phyloP scores from a whole-genome alignment of 768 basidiomycete species.

The Dendrothele bispora region DNA sequence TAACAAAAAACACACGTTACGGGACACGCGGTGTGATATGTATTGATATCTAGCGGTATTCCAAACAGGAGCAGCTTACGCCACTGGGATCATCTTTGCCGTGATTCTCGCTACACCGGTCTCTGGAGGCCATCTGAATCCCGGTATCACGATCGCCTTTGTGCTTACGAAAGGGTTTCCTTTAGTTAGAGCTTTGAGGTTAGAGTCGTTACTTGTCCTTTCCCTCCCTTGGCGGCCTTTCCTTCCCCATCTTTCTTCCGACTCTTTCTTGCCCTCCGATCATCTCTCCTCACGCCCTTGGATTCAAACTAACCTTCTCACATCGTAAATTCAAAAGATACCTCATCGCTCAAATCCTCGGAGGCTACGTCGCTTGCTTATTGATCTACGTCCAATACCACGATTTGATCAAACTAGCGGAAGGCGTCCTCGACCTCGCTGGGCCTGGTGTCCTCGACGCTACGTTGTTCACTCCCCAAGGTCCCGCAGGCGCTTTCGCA shows the following conservation, averaged over 20 bases:
- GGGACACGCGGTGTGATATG: too few relatives aligned
- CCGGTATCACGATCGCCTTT: constrained; percentile 56
- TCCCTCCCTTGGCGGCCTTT: background rate
- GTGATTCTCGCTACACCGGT: constrained; percentile 49
- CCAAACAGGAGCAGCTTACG: constrained; percentile 59
- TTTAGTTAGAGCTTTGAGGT: constrained; percentile 49
- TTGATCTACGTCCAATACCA: constrained; percentile 65
- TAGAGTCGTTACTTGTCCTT: constrained; percentile 10
- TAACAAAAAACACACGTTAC: too few relatives aligned
- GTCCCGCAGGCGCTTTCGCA: constrained; percentile 54
- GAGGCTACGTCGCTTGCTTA: constrained; percentile 62
- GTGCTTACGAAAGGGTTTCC: constrained; percentile 58
- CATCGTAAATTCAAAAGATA: constrained; percentile 53
- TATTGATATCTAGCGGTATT: constrained; percentile 57
- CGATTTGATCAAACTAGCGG: constrained; percentile 39
- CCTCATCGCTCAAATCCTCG: constrained; percentile 64
- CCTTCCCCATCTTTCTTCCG: too few relatives aligned
- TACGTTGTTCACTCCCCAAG: constrained; percentile 36
- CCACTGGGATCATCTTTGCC: constrained; percentile 60
- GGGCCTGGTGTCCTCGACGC: constrained; percentile 24
- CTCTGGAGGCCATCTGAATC: constrained; percentile 68
- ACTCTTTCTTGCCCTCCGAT: too few relatives aligned
- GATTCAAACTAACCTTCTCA: constrained; percentile 8
- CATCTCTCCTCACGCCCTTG: constrained; percentile 12
- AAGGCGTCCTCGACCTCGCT: constrained; percentile 23